Conservation (phyloP, 2,329 filamentous ascomycete species). For the Gaeumannomyces sp. region DNA sequence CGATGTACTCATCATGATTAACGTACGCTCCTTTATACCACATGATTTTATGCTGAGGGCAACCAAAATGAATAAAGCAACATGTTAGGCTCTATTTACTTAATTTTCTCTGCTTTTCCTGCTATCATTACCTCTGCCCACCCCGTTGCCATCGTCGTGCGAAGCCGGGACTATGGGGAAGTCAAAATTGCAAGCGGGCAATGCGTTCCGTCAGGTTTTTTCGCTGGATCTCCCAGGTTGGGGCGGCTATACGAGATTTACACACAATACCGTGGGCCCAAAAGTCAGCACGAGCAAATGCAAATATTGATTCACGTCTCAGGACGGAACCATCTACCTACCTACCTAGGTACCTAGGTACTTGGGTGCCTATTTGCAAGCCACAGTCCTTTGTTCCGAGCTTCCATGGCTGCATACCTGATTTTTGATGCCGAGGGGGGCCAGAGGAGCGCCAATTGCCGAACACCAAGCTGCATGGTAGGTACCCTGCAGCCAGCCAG, state of each 20-base stretch:
- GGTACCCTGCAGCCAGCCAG: background rate
- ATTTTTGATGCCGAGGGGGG: too few species aligned
- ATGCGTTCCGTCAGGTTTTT: background rate
- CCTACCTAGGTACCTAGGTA: background rate
- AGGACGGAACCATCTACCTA: background rate
- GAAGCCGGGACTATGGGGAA: background rate
- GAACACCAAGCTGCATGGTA: background rate
- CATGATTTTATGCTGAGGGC: background rate
- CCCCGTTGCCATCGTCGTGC: background rate
- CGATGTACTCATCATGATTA: background rate
- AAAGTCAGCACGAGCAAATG: background rate
- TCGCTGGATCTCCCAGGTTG: background rate
- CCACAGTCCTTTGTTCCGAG: too few species aligned
- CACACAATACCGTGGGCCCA: background rate
- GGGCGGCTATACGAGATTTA: background rate
- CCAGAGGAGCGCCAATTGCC: background rate
- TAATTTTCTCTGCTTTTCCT: background rate
- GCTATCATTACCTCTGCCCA: background rate
- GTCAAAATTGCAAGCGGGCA: background rate
- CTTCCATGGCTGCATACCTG: too few species aligned
- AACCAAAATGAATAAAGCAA: background rate
- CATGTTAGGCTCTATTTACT: background rate
- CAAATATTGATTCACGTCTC: background rate
- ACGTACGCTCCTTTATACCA: slow-evolving; percentile 9
- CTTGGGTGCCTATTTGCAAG: too few species aligned